Evolutionary conservation across 75 land plant species (phyloP).

Genomic region (Selaginella tamariscina): DNA sequence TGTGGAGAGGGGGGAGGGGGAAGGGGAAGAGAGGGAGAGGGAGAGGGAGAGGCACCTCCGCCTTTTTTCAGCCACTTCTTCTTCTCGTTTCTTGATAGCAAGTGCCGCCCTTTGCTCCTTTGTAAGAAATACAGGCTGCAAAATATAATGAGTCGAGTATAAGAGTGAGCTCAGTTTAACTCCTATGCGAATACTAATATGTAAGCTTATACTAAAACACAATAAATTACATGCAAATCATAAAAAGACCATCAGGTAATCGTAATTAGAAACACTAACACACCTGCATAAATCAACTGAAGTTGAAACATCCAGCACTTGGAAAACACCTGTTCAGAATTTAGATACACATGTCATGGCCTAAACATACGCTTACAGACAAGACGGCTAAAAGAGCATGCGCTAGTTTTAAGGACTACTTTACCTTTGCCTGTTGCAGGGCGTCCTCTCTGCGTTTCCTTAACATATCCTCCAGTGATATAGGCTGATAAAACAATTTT

Average conservation of each 20-base stretch:
- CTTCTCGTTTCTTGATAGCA: conserved; percentile 72
- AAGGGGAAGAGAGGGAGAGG: too few relatives aligned
- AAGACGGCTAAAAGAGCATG: conserved; percentile 1
- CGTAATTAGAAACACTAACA: conserved; percentile 20
- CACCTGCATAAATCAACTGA: conserved; percentile 31
- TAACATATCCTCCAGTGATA: conserved; percentile 33
- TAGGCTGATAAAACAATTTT: too few relatives aligned
- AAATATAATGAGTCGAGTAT: conserved; percentile 7
- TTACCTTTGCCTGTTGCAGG: conserved; percentile 31
- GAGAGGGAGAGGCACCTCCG: conserved; percentile 55
- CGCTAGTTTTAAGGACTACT: conserved; percentile 5
- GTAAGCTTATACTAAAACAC: conserved; percentile 7
- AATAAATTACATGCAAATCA: conserved; percentile 11
- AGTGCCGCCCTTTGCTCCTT: conserved; percentile 66
- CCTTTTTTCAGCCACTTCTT: conserved; percentile 44
- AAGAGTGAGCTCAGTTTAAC: conserved; percentile 2
- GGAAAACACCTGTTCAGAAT: conserved; percentile 23
- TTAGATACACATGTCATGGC: conserved; percentile 20
- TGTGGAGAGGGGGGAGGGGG: too few relatives aligned
- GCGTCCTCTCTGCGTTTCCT: conserved; percentile 34
- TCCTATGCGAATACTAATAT: conserved; percentile 15
- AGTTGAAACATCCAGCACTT: conserved; percentile 22
- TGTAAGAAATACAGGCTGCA: conserved; percentile 77
- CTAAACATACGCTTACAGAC: conserved; percentile 20
- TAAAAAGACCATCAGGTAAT: neutral